Conservation (phyloP, 169 alveolate species). For the Cryptosporidium xiaoi region DNA sequence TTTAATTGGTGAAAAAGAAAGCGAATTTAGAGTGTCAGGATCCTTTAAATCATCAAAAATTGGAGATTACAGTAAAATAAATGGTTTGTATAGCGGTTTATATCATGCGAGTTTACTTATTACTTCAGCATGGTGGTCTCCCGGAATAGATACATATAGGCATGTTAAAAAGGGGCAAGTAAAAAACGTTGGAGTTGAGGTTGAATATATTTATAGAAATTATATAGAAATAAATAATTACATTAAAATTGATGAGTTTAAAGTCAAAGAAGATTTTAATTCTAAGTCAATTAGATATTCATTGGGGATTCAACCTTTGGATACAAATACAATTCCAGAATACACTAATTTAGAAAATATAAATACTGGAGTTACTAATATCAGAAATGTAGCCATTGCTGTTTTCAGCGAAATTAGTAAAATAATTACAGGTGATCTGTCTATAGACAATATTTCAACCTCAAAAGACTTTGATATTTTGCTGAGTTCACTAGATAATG, state of each 20-base stretch:
- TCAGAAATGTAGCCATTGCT: conserved; percentile 12
- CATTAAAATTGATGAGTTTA: conserved; percentile 10
- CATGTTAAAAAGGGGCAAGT: background rate
- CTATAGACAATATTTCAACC: background rate
- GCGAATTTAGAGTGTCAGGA: background rate
- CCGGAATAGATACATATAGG: conserved; percentile 67
- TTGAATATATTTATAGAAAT: conserved; percentile 31
- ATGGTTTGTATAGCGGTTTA: conserved; percentile 49
- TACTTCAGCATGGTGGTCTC: conserved; percentile 74
- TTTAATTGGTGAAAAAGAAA: conserved; percentile 18
- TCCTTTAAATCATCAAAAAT: background rate
- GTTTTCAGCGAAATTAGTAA: background rate
- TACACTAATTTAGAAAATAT: conserved; percentile 4
- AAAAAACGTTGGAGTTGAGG: no score
- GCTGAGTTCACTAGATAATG: background rate
- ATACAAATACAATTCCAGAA: conserved; percentile 60
- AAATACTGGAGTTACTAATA: conserved; percentile 32
- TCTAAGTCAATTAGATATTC: background rate
- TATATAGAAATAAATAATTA: conserved; percentile 7
- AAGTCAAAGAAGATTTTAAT: background rate
- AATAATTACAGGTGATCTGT: no score
- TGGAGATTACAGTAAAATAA: background rate
- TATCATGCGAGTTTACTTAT: conserved; percentile 31
- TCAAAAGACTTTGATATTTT: no score
- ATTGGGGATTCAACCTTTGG: conserved; percentile 19